These are phyloP conservation scores for Dendrothele bispora DNA, from an alignment of 768 basidiomycete genomes.

Conservation along the genomic window DNA sequence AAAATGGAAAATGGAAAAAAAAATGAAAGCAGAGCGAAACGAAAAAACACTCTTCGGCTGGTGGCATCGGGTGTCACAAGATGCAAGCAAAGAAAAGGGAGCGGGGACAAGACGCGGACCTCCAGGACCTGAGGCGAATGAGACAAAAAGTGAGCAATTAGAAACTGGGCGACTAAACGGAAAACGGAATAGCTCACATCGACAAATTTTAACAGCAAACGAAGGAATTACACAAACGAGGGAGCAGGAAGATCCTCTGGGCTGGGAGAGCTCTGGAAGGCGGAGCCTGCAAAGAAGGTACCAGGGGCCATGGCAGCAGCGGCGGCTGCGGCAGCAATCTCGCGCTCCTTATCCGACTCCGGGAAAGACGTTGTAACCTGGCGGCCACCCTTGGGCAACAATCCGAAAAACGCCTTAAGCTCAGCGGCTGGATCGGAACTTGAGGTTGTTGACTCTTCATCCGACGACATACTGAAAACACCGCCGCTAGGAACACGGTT, in stretches of 20 bases:
- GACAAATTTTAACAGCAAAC: background rate
- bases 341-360: slow-evolving; percentile 30
- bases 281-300: slow-evolving; percentile 78
- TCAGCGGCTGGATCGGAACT: slow-evolving; percentile 31
- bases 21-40: slow-evolving; percentile 5
- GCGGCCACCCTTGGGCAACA: slow-evolving; percentile 24
- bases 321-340: slow-evolving; percentile 27
- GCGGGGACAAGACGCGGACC: too few relatives aligned
- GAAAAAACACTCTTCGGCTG: slow-evolving; percentile 11
- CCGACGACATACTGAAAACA: slow-evolving; percentile 74
- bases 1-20: slow-evolving; percentile 7
- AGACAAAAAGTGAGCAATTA: background rate
- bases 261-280: slow-evolving; percentile 85
- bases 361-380: slow-evolving; percentile 12
- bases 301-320: too few relatives aligned
- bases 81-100: slow-evolving; percentile 8
- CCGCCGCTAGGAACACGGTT: slow-evolving; percentile 69
- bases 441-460: slow-evolving; percentile 55
- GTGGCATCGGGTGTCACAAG: slow-evolving; percentile 6
- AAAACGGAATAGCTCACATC: background rate
- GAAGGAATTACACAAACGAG: slow-evolving; percentile 45
- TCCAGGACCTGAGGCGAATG: background rate
- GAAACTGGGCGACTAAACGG: background rate
- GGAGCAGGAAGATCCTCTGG: slow-evolving; percentile 80
- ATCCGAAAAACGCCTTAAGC: slow-evolving; percentile 27